Evolutionary conservation across 192 early-diverging fungal species (phyloP), one percentile per base, ranked within the genome.

Genomic region (Geranomyces michiganensis): DNA sequence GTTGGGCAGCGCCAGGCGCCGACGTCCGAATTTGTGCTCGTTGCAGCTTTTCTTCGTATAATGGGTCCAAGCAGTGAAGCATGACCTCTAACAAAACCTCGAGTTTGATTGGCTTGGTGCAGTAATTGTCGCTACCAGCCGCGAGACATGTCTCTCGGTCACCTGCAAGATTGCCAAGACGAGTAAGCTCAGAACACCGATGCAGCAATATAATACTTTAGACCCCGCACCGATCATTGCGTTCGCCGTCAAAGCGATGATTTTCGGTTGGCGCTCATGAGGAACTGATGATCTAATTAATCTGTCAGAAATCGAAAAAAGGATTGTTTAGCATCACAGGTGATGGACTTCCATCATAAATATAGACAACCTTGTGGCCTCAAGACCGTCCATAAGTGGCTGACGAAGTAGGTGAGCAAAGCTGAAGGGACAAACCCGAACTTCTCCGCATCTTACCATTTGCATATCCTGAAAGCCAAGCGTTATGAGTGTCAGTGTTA

Each of bases 231-330:
- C 51, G 24, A 64, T 46, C 67, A 69, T 69, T 17, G 67, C 67
- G 43, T 69, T 69, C 5, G 67, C 67, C 12, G 67, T 69, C 53
- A 69, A 33, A 27, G 67, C 51, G 12, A 69, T 69, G 51, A 69
- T 69, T 21, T 43, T 33, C 17, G 67, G 67, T 24, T 59, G 67
- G 14, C 33, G 46, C 12, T 67, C 65, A 29, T 13, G 65, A 19
- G 65, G 65, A 5, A 67, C 21, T 3, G 24, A 30, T 17, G 65
- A 15, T 10, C 65, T 45, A 9, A 67, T 67, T n/a, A 55, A 2
- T 61, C 59, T 61, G 59, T 36, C 36, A 3, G 36, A 7, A 41
- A 61, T 27, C 36, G 36, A 7, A 41, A 61, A 61, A 36, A 19
- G 59, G 3, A 19, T 32, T 2, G 29, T 19, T 61, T 24, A 58